Conservation (phyloP, 495 filamentous ascomycete genomes). For the Podospora pseudoanserina region DNA sequence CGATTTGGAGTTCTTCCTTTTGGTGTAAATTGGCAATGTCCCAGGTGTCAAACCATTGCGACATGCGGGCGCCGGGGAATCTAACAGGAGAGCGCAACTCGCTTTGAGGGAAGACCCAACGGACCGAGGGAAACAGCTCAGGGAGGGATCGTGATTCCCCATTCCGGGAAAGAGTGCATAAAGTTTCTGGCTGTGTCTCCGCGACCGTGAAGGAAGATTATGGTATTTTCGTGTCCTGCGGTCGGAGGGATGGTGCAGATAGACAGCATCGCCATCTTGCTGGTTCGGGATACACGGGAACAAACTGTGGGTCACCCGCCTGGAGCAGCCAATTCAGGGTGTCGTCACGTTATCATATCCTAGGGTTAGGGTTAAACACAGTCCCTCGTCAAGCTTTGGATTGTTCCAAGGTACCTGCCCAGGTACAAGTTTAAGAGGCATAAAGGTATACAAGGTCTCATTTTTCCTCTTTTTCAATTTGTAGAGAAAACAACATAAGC, state of each 20-base stretch:
- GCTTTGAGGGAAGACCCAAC: constrained; percentile 52
- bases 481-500: too few species aligned
- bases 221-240: constrained; percentile 51
- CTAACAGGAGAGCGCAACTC: constrained; percentile 38
- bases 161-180: constrained; percentile 41
- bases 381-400: too few species aligned
- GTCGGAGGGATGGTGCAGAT: constrained; percentile 25
- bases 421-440: too few species aligned
- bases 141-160: constrained; percentile 26
- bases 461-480: too few species aligned
- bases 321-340: too few species aligned
- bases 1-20: constrained; percentile 29
- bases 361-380: too few species aligned
- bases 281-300: neutral
- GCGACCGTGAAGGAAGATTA: constrained; percentile 60
- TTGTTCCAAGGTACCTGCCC: too few species aligned
- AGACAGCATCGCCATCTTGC: neutral
- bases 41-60: constrained; percentile 41
- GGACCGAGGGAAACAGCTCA: constrained; percentile 35
- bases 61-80: constrained; percentile 26
- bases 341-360: too few species aligned
- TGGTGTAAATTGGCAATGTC: constrained; percentile 27
- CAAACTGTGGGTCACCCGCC: neutral
- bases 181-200: constrained; percentile 53
- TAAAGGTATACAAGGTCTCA: too few species aligned